A percentile compares a stretch with the other conserved stretches of the same genome.
phyloP scores from a whole-genome alignment of 805 yeast genomes.

The Lipomyces oligophaga region DNA sequence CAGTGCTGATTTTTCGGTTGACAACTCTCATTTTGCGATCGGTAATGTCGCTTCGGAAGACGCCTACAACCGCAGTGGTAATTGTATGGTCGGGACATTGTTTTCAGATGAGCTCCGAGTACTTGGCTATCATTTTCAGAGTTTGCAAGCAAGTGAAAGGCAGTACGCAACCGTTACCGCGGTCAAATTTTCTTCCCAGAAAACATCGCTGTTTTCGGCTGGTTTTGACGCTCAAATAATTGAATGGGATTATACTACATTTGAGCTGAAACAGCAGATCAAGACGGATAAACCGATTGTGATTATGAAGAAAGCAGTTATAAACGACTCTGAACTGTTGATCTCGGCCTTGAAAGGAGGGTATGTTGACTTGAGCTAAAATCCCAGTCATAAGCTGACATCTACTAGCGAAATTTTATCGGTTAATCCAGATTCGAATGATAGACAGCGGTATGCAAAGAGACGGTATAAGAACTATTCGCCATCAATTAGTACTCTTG shows the following conservation, averaged over 20 bases:
- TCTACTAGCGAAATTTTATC: no score
- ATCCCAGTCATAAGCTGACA: no score
- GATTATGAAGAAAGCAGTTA: not conserved
- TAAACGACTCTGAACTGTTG: not conserved
- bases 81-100: slow-evolving; percentile 1
- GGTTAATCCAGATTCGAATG: no score
- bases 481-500: no score
- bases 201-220: slow-evolving; percentile 1
- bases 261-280: not conserved
- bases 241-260: slow-evolving; percentile 1
- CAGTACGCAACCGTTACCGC: slow-evolving; percentile 1
- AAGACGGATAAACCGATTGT: not conserved
- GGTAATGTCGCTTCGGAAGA: slow-evolving; percentile 5
- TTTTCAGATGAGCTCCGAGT: not conserved
- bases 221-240: slow-evolving; percentile 5
- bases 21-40: slow-evolving; percentile 4
- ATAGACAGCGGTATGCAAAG: no score
- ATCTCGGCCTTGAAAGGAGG: not conserved
- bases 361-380: no score
- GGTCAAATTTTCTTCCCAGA: not conserved
- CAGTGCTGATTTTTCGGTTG: slow-evolving; percentile 3
- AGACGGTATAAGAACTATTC: no score
- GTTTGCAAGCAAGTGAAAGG: not conserved
- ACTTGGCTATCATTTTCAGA: not conserved
- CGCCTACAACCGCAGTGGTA: slow-evolving; percentile 11